Conservation (phyloP, 1,284 basidiomycete species). For the Porodaedalea pini region DNA sequence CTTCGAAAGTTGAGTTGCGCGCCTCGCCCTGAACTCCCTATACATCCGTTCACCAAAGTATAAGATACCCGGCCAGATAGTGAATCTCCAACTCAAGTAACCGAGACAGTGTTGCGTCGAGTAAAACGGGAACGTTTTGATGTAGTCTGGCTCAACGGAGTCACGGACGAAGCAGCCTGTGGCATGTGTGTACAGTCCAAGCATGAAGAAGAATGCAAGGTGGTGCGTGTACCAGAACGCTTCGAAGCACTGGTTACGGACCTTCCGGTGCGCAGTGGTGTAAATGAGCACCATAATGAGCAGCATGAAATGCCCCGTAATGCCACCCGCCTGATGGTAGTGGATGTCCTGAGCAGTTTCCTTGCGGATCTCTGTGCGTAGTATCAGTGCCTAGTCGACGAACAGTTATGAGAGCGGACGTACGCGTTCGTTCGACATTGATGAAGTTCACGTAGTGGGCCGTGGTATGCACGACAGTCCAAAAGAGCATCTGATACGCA, state of each 20-base stretch:
- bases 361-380: constrained; percentile 67
- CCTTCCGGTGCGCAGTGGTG: constrained; percentile 77
- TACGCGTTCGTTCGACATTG: constrained; percentile 78
- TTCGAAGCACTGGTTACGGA: constrained; percentile 84
- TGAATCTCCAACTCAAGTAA: constrained; percentile 83
- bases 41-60: constrained; percentile 83
- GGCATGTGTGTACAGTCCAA: constrained; percentile 83
- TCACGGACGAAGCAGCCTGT: constrained; percentile 92
- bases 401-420: constrained; percentile 28
- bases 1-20: constrained; percentile 72
- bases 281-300: constrained; percentile 86
- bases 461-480: constrained; percentile 82
- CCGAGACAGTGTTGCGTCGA: constrained; percentile 78
- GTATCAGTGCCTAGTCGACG: constrained; percentile 3
- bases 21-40: constrained; percentile 73
- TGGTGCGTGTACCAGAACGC: constrained; percentile 94
- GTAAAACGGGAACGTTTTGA: constrained; percentile 75
- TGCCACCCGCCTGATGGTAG: constrained; percentile 79
- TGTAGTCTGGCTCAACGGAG: constrained; percentile 63
- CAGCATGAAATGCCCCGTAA: constrained; percentile 89
- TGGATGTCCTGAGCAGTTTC: constrained; percentile 76
- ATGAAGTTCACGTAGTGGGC: constrained; percentile 91
- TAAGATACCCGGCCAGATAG: constrained; percentile 80
- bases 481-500: constrained; percentile 86
- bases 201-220: constrained; percentile 88